Evolutionary conservation across 1,139 yeast genomes (phyloP).

Genomic region (Nakaseomyces bracarensis): DNA sequence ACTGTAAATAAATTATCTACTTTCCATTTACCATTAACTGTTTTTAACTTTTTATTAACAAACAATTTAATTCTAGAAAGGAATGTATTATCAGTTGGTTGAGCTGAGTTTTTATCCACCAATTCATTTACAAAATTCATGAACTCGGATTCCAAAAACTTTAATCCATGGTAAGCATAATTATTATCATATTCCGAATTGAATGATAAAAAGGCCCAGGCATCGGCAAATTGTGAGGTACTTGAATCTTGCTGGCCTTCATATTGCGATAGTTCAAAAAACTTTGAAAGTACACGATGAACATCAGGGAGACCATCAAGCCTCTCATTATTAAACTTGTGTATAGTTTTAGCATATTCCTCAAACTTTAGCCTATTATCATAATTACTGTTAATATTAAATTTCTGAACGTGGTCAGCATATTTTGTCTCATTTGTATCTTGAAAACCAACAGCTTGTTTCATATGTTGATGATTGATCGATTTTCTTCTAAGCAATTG

Average conservation of each 20-base stretch:
- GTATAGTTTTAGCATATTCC: constrained; percentile 61
- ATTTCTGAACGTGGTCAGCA: constrained; percentile 15
- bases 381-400: constrained; percentile 37
- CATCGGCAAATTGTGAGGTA: constrained; percentile 55
- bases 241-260: constrained; percentile 53
- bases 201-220: constrained; percentile 48
- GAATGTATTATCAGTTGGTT: constrained; percentile 60
- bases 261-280: constrained; percentile 21
- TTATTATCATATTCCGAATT: constrained; percentile 27
- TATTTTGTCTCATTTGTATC: constrained; percentile 29
- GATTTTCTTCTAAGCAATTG: constrained; percentile 22
- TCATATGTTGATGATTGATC: constrained; percentile 12
- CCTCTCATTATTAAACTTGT: constrained; percentile 65
- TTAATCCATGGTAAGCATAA: constrained; percentile 44
- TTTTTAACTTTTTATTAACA: constrained; percentile 43
- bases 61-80: constrained; percentile 60
- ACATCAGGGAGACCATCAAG: constrained; percentile 38
- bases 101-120: constrained; percentile 56
- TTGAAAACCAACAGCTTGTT: background rate
- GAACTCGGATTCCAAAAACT: constrained; percentile 68
- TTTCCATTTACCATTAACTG: constrained; percentile 40
- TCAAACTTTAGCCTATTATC: constrained; percentile 53
- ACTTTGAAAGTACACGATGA: constrained; percentile 29
- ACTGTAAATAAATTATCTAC: constrained; percentile 48
- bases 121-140: constrained; percentile 63